Evolutionary conservation across 1,284 basidiomycete genomes (phyloP), one percentile per base, ranked within the genome.

Genomic region (Abortiporus biennis): DNA sequence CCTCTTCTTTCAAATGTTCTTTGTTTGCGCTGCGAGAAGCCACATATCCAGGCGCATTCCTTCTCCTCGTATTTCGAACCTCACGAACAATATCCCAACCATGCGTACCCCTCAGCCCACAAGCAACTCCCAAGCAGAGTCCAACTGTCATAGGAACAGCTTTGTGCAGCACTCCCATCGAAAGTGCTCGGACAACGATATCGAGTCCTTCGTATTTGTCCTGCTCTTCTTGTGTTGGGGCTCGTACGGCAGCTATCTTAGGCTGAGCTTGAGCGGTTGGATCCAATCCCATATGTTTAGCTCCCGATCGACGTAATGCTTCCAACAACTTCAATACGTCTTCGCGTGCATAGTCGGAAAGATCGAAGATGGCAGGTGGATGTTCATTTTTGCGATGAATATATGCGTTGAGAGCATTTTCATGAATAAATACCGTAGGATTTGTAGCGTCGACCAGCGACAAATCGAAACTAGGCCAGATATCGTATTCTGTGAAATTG

Each of bases 71-170:
- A 16, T 21, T 40, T 38, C 47, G 43, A 42, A 50, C 40, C 45
- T 47, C 24, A 39, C 57, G 58, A 3, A 67, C 61, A 22, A 76
- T 74, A 21, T 66, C 55, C 63, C 71, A 73, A 12, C 75, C 71
- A 6, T 85, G 44, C 0, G 79, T 78, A 0, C 69, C 72, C 8
- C 66, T 50, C 4, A 79, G 61, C 33, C 69, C 67, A 1, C 76
- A 67, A 0, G 83, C 81, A 3, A 83, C 81, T 1, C 82, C 85
- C 3, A 83, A 68, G 51, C 82, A 84, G 12, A 86, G 66, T 0
- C 78, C 83, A 1, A 85, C 74, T 0, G 84, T 87, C 76, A 85
- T 83, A 1, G 83, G 84, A 0, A 87, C 72, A 0, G 83, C 79
- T 50, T 78, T 80, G 58, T 87, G 85, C 4, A 80, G 65, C 2